Evolutionary conservation across 768 basidiomycete genomes (phyloP), one percentile per base, ranked within the genome.

Genomic region (Naematelia aurantialba): DNA sequence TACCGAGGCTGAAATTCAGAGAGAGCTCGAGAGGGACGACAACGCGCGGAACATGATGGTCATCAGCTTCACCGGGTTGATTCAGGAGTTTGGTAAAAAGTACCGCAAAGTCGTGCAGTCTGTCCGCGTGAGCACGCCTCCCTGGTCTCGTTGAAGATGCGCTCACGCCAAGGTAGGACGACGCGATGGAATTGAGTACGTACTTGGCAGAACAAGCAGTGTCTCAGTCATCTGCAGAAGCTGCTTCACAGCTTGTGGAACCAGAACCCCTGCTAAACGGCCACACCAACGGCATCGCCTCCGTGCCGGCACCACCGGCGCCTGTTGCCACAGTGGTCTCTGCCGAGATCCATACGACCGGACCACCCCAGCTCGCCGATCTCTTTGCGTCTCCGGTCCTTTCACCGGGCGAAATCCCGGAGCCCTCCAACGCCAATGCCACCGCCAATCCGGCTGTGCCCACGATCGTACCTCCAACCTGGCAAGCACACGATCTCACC

Each of bases 1-100:
- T 0, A 87, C 86, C 1, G 85, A 83, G 0, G 87, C 88, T 0
- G 93, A 97, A 76, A 76, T 97, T 42, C 87, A 87, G 0, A 62
- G 85, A 48, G 91, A 94, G 72, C 84, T 85, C 60, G 89, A 91
- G 76, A 88, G 81, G 59, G 94, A 99, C 69, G 82, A 85, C 65
- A 82, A 83, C 61, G 80, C 86, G 25, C 81, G 90, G 52, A 89
- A 91, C 46, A 77, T 92, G 67, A 80, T 99, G 66, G 89, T 91
- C 76, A 89, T 87, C 70, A 84, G 90, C n/a, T 82, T 98, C n/a
- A 89, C 89, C 1, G 89, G 89, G 1, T 87, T 98, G 51, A 79
- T 98, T 52, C 83, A 83, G 1, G 91, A 97, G 73, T 79, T 99
- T 66, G 91, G 90, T 80, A 84, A 89, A 75, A 91, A 92, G 79